Base-by-base conservation (phyloP, 1,284 basidiomycete genomes). In the Marasmius fiardii region DNA sequence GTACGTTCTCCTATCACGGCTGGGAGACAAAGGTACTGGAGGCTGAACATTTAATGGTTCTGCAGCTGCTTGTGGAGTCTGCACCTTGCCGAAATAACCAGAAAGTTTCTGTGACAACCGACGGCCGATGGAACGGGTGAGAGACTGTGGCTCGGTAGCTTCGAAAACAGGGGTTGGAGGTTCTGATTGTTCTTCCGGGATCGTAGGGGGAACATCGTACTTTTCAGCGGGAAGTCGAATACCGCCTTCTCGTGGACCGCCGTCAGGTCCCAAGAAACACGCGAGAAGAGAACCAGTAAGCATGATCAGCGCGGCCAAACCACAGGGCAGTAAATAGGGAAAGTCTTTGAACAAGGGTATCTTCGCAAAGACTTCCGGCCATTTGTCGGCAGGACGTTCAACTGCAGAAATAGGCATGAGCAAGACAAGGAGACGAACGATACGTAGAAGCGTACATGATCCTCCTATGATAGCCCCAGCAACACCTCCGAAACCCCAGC, bases 401-500 rank as follows among this genome's bases (percentile, higher is more conserved):
- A 95, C 90, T 92, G 60, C 10, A 24, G 54, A 53, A 49, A 60
- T 43, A 43, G 43, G 35, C 5, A 11, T 60, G 28, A 37, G 39
- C 24, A 43, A 14, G 43, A 33, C 52, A 49, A 56, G 53, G 43
- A 34, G 51, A 21, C 41, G 41, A 51, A 53, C 52, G 37, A 51
- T 34, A 44, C 49, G 49, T 43, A 43, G 53, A 10, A 33, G 76
- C 88, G 68, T 60, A 91, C 90, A 94, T 51, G 88, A 77, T 63
- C 92, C 93, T 59, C 93, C 92, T 43, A 95, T 80, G 60, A 95
- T 91, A 50, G 91, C 90, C 52, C 91, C 92, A 45, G 90, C 82
- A 11, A 95, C 91, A 82, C 94, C 95, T 60, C 95, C 95, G 66
- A 98, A 86, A 60, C 95, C 95, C 95, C 95, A 98, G 61, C 88